Evolutionary conservation across 2,329 filamentous ascomycete genomes (phyloP), one percentile per base, ranked within the genome.

Genomic region (Sordariomycetes sp.): DNA sequence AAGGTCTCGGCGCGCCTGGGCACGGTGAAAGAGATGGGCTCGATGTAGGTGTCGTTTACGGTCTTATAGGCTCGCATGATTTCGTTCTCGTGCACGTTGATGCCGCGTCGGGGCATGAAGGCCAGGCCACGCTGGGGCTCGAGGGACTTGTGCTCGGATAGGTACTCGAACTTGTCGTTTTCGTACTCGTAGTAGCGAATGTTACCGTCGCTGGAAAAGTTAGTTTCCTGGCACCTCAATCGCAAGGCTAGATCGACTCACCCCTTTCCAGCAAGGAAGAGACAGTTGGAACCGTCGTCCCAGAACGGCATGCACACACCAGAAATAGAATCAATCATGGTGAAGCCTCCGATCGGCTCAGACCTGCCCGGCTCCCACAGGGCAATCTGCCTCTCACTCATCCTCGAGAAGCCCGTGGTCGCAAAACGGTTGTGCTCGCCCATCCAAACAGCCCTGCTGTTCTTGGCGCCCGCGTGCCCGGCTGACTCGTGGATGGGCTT

Each of bases 251-350:
- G 15, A n/a, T 32, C 30, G n/a, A 63, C 82, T 67, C 62, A 90
- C 86, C 90, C 92, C 69, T 96, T 96, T 55, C 92, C 92, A 50
- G 92, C 92, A 54, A 98, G 74, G 62, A 95, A 98, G 52, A 98
- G 69, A 57, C 86, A 93, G 64, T 92, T 87, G 34, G 86, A 94
- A 40, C 88, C 86, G 40, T 96, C 90, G 56, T 98, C 73, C 92
- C 92, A 98, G 75, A 98, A 96, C 21, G 92, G 92, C 86, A 98
- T 95, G 72, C 87, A 94, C 39, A 98, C 88, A 56, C 92, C 92
- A 30, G 90, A 95, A 51, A 94, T 94, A 30, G 86, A 93, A 62
- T 98, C 92, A 32, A 98, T 73, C 46, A 84, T 83, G 49, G 76
- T 80, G 64, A 95, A 95, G 12, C 87, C 88, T 33, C 86, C 87